Evolutionary conservation across 176 grass and related monocot species (phyloP), one percentile per base, ranked within the genome.

Genomic region (Lolium perenne): DNA sequence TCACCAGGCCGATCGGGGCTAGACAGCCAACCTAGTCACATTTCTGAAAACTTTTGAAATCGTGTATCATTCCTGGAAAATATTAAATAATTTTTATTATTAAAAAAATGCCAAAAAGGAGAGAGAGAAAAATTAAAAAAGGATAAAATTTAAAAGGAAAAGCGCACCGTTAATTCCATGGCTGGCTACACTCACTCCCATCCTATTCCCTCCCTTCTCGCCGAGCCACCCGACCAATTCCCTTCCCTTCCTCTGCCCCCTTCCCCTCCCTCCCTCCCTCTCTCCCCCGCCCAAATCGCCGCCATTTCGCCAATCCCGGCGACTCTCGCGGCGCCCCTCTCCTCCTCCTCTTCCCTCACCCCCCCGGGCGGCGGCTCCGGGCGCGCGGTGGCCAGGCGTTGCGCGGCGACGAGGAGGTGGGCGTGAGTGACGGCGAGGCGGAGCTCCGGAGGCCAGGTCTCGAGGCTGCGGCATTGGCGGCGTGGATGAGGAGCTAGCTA

Each of bases 401-500:
- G n/a, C 29, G 56, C 35, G 78, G 82, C 53, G 63, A 17, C 76
- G 63, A 77, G 83, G 80, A 59, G 78, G 54, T 56, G 54, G 38
- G 18, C 62, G 79, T 69, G 48, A 40, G 76, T 51, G 67, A 65
- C 23, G 43, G 55, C 23, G 43, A 5, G 70, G 60, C 5, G 67
- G 64, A 59, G 79, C 16, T 20, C 26, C 13, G 40, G 76, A 38
- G 58, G 25, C 60, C 41, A 57, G 47, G 50, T 62, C 41, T 72
- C 56, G 70, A 38, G 49, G 72, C 6, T 35, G 41, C 32, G 21
- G 85, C 32, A 71, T 74, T 81, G 77, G 68, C 3, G 35, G 45
- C 7, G 91, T 79, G 77, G 71, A 95, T 90, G 91, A 75, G 76
- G 75, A 45, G 62, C 22, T 90, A 82, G 78, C 22, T 90, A 82